Conservation (phyloP, 148 eudicot genomes). For the Beta vulgaris region DNA sequence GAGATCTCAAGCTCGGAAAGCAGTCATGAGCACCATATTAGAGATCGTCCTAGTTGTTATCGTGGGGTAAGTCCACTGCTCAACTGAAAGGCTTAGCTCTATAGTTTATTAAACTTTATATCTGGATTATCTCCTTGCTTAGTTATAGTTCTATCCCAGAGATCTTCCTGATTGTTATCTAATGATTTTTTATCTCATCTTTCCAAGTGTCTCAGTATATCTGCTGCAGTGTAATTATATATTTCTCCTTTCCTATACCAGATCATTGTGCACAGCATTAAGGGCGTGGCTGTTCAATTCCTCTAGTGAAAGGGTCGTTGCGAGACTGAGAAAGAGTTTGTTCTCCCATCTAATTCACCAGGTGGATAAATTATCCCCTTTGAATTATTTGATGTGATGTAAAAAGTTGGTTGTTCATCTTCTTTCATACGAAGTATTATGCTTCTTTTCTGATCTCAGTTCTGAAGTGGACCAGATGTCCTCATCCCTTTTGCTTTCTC, state of each 20-base stretch:
- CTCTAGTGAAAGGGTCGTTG: constrained; percentile 93
- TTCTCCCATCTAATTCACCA: constrained; percentile 75
- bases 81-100: neutral
- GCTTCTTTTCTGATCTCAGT: neutral
- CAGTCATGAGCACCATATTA: constrained; percentile 65
- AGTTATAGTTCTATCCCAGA: too few species aligned
- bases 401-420: constrained; percentile 4
- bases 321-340: constrained; percentile 69
- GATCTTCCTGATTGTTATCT: too few species aligned
- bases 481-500: neutral
- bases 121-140: neutral
- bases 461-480: constrained; percentile 9
- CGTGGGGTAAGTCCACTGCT: constrained; percentile 53
- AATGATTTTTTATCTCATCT: too few species aligned
- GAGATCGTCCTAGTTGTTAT: constrained; percentile 64
- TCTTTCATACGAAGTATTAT: neutral
- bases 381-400: neutral
- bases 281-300: constrained; percentile 86
- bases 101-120: neutral
- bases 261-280: constrained; percentile 74
- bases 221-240: neutral
- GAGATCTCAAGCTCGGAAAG: constrained; percentile 55
- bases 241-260: constrained; percentile 27
- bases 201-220: neutral
- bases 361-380: constrained; percentile 33